A percentile compares a stretch with the other conserved stretches of the same genome.
phyloP scores from a whole-genome alignment of 2,329 filamentous ascomycete genomes.

The Drechslerella dactyloides region DNA sequence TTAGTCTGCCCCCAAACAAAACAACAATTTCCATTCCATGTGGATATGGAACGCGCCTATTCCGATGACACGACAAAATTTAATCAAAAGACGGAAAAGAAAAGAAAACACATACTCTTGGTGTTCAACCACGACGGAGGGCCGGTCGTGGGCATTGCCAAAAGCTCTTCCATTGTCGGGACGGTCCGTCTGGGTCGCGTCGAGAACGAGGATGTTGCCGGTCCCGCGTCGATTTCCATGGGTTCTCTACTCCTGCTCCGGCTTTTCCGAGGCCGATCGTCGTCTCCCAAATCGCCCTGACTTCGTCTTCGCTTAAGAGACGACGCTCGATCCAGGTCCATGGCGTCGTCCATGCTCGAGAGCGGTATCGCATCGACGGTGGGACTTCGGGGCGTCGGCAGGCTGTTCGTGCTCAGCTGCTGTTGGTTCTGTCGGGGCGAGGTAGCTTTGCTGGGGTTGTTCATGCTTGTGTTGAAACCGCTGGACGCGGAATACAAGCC shows the following conservation, averaged over 20 bases:
- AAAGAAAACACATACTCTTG: constrained; percentile 44
- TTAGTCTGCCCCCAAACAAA: constrained; percentile 23
- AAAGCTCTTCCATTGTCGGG: constrained; percentile 48
- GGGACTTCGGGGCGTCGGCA: constrained; percentile 47
- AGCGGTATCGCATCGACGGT: constrained; percentile 31
- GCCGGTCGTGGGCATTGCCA: constrained; percentile 49
- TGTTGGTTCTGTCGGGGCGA: constrained; percentile 37
- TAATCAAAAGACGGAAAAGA: no score
- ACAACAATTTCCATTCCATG: neutral
- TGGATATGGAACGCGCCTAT: constrained; percentile 4
- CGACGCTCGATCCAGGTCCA: constrained; percentile 36
- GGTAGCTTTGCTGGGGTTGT: constrained; percentile 40
- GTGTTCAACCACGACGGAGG: constrained; percentile 49
- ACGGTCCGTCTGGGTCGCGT: constrained; percentile 36
- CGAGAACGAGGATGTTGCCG: constrained; percentile 30
- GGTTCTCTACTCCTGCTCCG: constrained; percentile 45
- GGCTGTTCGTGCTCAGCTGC: constrained; percentile 26
- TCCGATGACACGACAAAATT: neutral
- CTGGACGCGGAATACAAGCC: constrained; percentile 50
- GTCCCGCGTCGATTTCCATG: constrained; percentile 41
- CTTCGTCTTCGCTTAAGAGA: constrained; percentile 49
- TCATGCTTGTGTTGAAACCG: constrained; percentile 49
- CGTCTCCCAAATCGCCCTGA: constrained; percentile 44
- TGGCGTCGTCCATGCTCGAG: constrained; percentile 33
- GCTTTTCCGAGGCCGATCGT: constrained; percentile 45